These are phyloP conservation scores for Calamus simplicifolius DNA, from an alignment of 176 grass and related monocot species.

Conservation along the genomic window DNA sequence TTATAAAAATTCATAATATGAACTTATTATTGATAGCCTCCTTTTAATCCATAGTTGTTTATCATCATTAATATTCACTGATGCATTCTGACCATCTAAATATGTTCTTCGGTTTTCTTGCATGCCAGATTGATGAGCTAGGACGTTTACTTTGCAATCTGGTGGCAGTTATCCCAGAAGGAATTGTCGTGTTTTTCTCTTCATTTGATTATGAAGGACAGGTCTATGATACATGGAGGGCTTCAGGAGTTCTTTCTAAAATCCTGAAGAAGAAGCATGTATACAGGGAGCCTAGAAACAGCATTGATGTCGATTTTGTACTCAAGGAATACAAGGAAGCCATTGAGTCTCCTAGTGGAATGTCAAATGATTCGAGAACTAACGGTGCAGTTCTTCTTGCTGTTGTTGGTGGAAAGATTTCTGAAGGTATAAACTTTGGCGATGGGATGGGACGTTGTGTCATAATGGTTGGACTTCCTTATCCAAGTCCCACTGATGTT, in stretches of 20 bases:
- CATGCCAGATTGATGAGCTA: conserved; percentile 75
- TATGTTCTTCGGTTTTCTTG: conserved; percentile 13
- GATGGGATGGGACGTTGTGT: conserved; percentile 93
- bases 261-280: conserved; percentile 75
- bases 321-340: conserved; percentile 77
- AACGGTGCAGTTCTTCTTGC: conserved; percentile 82
- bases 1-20: neutral
- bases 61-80: too few species aligned
- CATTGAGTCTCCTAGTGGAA: conserved; percentile 34
- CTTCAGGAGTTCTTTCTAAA: conserved; percentile 58
- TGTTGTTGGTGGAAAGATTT: conserved; percentile 91
- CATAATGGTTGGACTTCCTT: conserved; percentile 92
- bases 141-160: conserved; percentile 81
- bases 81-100: neutral
- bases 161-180: conserved; percentile 68
- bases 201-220: conserved; percentile 75
- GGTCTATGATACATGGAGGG: conserved; percentile 79
- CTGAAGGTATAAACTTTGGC: conserved; percentile 94
- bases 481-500: conserved; percentile 80
- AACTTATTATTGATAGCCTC: too few species aligned
- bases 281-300: conserved; percentile 84
- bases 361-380: conserved; percentile 24
- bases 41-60: too few species aligned
- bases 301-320: conserved; percentile 50
- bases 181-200: conserved; percentile 73